Conservation (phyloP, 2,329 filamentous ascomycete species). For the Claviceps lovelessii region DNA sequence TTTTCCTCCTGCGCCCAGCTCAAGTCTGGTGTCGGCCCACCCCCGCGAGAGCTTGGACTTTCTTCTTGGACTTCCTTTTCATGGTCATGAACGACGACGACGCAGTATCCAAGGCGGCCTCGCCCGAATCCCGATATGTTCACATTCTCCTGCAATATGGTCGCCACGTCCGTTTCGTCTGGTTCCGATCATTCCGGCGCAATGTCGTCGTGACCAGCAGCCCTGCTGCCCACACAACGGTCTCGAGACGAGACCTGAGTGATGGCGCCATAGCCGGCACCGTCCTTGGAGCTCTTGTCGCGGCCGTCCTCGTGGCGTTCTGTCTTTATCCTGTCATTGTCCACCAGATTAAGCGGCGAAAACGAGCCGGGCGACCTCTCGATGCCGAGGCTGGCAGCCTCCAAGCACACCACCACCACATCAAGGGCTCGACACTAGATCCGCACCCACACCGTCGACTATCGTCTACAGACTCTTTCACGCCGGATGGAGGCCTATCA, state of each 20-base stretch:
- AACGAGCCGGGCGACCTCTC: slow-evolving; percentile 9
- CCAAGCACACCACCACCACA: slow-evolving; percentile 5
- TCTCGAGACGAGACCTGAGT: slow-evolving; percentile 16
- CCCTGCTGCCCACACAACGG: slow-evolving; percentile 5
- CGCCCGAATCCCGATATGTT: neutral
- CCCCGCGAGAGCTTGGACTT: neutral
- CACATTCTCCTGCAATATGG: neutral
- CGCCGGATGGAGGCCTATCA: slow-evolving; percentile 15
- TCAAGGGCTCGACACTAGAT: slow-evolving; percentile 5
- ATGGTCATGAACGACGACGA: neutral
- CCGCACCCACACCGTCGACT: slow-evolving; percentile 15
- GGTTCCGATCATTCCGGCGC: neutral
- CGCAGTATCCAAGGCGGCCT: neutral
- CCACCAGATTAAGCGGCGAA: slow-evolving; percentile 17
- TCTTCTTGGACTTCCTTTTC: neutral
- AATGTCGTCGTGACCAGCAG: neutral
- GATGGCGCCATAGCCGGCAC: slow-evolving; percentile 25
- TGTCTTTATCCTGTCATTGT: slow-evolving; percentile 27
- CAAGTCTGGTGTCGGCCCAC: neutral
- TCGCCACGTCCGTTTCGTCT: neutral
- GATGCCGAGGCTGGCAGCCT: slow-evolving; percentile 18
- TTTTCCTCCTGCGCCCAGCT: neutral
- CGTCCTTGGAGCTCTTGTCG: slow-evolving; percentile 22
- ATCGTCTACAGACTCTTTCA: slow-evolving; percentile 24
- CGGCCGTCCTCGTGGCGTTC: slow-evolving; percentile 18